Evolutionary conservation across 2,329 filamentous ascomycete species (phyloP).

Genomic region (Dryadomyces sulphureus): DNA sequence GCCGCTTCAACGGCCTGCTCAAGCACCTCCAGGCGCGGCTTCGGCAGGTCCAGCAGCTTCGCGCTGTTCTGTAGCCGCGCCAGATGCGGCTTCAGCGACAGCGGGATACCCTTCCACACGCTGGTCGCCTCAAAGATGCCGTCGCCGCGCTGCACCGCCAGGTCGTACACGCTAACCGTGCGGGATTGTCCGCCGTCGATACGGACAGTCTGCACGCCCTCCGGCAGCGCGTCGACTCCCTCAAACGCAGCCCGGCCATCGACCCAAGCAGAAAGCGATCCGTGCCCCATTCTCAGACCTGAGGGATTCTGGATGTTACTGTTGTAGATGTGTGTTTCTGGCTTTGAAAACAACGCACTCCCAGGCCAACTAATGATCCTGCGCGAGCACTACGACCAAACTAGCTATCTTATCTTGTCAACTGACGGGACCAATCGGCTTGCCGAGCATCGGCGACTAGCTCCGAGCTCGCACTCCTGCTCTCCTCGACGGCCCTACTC

Average conservation of each 20-base stretch:
- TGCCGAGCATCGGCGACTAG: no score
- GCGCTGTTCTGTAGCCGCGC: conserved; percentile 2
- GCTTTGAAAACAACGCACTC: no score
- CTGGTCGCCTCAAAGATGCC: conserved; percentile 3
- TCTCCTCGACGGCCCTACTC: no score
- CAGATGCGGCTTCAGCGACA: conserved; percentile 2
- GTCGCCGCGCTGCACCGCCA: conserved; percentile 2
- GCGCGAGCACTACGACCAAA: no score
- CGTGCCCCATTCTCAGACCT: background rate
- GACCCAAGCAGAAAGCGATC: conserved; percentile 1
- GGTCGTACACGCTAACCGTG: conserved; percentile 2
- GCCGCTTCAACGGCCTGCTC: background rate
- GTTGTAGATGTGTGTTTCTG: no score
- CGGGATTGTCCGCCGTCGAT: conserved; percentile 1
- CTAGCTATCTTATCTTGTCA: no score
- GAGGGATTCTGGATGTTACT: no score
- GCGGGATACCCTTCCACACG: conserved; percentile 1
- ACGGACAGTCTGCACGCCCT: background rate
- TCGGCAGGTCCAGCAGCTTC: conserved; percentile 2
- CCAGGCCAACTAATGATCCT: no score
- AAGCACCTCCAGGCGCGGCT: background rate
- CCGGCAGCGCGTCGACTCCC: conserved; percentile 1
- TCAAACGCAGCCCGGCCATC: conserved; percentile 2
- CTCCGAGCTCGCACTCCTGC: no score
- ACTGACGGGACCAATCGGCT: no score